Percentiles rank a stretch among this genome's conserved stretches.
Evolutionary conservation across 164 flowering plant species (phyloP).

Genomic region (Malania oleifera): DNA sequence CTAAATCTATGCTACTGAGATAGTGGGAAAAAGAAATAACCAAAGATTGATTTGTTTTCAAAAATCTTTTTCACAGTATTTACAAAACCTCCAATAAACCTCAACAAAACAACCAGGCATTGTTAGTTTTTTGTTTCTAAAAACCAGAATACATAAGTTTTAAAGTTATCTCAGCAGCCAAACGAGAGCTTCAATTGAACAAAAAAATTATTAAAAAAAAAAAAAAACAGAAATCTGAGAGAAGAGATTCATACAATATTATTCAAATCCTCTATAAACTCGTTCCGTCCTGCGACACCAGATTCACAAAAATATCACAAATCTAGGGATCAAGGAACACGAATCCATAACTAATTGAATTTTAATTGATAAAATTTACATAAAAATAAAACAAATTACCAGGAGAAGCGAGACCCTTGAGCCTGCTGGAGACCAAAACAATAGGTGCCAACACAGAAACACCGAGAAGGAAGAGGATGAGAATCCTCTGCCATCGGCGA

Average conservation of each 20-base stretch:
- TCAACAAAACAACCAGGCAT: not conserved
- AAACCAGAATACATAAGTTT: not conserved
- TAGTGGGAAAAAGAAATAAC: not conserved
- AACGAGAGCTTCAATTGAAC: conserved; percentile 1
- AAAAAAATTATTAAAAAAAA: conserved; percentile 7
- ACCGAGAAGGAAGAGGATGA: conserved; percentile 64
- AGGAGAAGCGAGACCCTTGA: conserved; percentile 24
- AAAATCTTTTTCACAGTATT: not conserved
- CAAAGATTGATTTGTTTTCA: not conserved
- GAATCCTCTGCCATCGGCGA: conserved; percentile 60
- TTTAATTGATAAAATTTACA: not conserved
- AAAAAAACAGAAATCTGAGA: not conserved
- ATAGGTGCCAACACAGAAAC: conserved; percentile 59
- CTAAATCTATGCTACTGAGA: conserved; percentile 2
- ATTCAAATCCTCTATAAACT: conserved; percentile 44
- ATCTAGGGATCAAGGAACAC: conserved; percentile 1
- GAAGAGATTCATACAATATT: conserved; percentile 38
- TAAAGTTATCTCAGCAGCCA: not conserved
- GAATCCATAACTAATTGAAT: conserved; percentile 2
- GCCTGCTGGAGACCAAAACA: conserved; percentile 45
- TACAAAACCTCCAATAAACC: not conserved
- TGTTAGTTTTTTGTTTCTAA: no score
- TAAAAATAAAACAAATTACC: conserved; percentile 22
- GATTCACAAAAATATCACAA: conserved; percentile 7
- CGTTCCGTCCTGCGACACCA: conserved; percentile 38